phyloP scores from a whole-genome alignment of 495 filamentous ascomycete species.

The Penicillium longicatenatum region DNA sequence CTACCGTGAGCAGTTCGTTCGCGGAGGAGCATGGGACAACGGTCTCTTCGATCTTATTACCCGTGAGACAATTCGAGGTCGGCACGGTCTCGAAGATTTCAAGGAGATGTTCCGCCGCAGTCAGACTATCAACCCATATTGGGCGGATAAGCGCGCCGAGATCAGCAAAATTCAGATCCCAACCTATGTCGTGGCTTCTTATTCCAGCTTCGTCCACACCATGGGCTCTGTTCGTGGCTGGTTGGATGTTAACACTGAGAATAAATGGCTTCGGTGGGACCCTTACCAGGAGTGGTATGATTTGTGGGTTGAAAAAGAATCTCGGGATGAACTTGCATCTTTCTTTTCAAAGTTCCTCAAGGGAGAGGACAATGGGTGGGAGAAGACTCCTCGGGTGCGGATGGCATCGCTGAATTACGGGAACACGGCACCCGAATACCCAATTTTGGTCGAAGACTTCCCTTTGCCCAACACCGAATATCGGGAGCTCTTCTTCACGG shows the following conservation, averaged over 20 bases:
- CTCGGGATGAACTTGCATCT: conserved; percentile 29
- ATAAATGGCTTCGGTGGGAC: conserved; percentile 33
- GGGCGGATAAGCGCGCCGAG: conserved; percentile 26
- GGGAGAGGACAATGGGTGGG: conserved; percentile 43
- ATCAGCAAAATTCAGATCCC: conserved; percentile 24
- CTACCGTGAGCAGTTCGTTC: conserved; percentile 33
- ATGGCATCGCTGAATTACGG: conserved; percentile 30
- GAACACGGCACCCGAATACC: conserved; percentile 23
- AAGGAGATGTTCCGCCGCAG: conserved; percentile 17
- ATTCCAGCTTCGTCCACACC: conserved; percentile 34
- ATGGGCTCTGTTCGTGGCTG: conserved; percentile 42
- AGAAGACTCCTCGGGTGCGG: conserved; percentile 40
- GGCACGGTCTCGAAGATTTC: conserved; percentile 31
- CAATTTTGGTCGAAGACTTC: conserved; percentile 33
- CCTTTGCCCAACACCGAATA: conserved; percentile 36
- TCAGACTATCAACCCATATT: conserved; percentile 23
- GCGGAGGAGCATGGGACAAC: conserved; percentile 51
- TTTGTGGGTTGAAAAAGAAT: conserved; percentile 28
- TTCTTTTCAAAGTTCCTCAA: conserved; percentile 46
- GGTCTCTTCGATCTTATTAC: conserved; percentile 15
- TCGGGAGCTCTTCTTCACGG: conserved; percentile 8
- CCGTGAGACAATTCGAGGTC: conserved; percentile 14
- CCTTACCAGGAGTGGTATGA: conserved; percentile 46
- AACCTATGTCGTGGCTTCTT: conserved; percentile 25
- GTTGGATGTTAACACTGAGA: conserved; percentile 20